Conservation (phyloP, 495 filamentous ascomycete genomes). For the Acidiella bohemica region DNA sequence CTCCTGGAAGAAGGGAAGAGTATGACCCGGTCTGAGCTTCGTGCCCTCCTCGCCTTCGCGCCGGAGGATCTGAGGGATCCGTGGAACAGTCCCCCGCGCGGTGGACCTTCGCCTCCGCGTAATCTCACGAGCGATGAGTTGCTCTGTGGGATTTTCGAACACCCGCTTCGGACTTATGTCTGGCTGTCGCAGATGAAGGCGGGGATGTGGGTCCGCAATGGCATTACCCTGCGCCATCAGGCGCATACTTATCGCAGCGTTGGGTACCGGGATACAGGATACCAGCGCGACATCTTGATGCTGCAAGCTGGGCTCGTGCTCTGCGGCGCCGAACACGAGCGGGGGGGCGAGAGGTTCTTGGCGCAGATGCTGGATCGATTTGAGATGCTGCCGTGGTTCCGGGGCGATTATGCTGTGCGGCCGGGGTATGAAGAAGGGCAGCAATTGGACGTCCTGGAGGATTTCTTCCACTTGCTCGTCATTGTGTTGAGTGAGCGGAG, state of each 20-base stretch:
- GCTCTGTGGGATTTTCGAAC: slow-evolving; percentile 80
- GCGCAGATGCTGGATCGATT: slow-evolving; percentile 86
- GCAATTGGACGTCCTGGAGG: slow-evolving; percentile 82
- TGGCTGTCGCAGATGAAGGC: slow-evolving; percentile 98
- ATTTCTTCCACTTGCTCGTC: slow-evolving; percentile 88
- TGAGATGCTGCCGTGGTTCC: slow-evolving; percentile 79
- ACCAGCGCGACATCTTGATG: slow-evolving; percentile 89
- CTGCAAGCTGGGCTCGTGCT: slow-evolving; percentile 81
- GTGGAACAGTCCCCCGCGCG: slow-evolving; percentile 36
- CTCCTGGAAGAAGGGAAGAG: slow-evolving; percentile 76
- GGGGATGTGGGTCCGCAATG: slow-evolving; percentile 97
- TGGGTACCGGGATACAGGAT: slow-evolving; percentile 72
- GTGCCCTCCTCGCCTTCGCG: slow-evolving; percentile 48
- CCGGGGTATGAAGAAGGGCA: slow-evolving; percentile 67
- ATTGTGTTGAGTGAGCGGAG: slow-evolving; percentile 79
- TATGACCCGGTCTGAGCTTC: slow-evolving; percentile 53
- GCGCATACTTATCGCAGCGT: slow-evolving; percentile 84
- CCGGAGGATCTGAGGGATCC: slow-evolving; percentile 44
- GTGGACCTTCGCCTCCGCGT: too few species aligned
- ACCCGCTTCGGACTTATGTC: slow-evolving; percentile 79
- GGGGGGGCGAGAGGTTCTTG: slow-evolving; percentile 40
- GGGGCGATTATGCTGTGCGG: slow-evolving; percentile 58
- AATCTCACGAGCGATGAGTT: slow-evolving; percentile 51
- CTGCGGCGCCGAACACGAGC: slow-evolving; percentile 56
- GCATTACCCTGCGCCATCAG: slow-evolving; percentile 87